Conservation (phyloP, 2,329 filamentous ascomycete genomes). For the Drechslerella coelobrocha region DNA sequence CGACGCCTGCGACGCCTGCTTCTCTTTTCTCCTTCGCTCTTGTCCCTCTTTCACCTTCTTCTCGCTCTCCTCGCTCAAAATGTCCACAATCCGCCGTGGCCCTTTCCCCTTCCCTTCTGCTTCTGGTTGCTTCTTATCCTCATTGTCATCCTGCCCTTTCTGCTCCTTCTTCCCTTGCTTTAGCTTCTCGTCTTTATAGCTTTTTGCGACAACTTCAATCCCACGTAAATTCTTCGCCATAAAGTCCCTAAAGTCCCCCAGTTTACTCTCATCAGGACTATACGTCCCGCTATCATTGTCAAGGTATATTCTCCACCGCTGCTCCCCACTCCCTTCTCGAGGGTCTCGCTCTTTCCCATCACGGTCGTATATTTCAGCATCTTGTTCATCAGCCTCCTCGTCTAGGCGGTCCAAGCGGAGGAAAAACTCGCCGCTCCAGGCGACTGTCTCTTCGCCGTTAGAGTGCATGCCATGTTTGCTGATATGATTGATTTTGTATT, state of each 20-base stretch:
- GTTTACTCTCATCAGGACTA: slow-evolving; percentile 25
- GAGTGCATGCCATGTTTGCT: slow-evolving; percentile 49
- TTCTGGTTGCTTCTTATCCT: slow-evolving; percentile 3
- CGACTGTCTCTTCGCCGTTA: slow-evolving; percentile 28
- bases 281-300: slow-evolving; percentile 49
- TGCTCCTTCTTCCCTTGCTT: slow-evolving; percentile 44
- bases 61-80: slow-evolving; percentile 17
- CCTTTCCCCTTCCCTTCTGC: not conserved
- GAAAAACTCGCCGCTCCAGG: slow-evolving; percentile 45
- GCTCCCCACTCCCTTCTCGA: not conserved
- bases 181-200: slow-evolving; percentile 38
- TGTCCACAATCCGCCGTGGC: slow-evolving; percentile 16
- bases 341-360: not conserved
- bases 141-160: slow-evolving; percentile 9
- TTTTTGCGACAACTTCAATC: slow-evolving; percentile 37
- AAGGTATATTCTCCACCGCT: slow-evolving; percentile 42
- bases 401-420: slow-evolving; percentile 15
- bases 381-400: slow-evolving; percentile 9
- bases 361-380: slow-evolving; percentile 28
- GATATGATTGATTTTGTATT: slow-evolving; percentile 49
- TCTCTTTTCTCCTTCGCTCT: slow-evolving; percentile 7
- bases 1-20: not conserved
- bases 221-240: slow-evolving; percentile 46
- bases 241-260: slow-evolving; percentile 35
- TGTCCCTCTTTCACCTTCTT: slow-evolving; percentile 11